Percentiles rank a stretch among this genome's conserved stretches.
phyloP scores from a whole-genome alignment of 352 stramenopile genomes.

The Phytophthora cryptogea region DNA sequence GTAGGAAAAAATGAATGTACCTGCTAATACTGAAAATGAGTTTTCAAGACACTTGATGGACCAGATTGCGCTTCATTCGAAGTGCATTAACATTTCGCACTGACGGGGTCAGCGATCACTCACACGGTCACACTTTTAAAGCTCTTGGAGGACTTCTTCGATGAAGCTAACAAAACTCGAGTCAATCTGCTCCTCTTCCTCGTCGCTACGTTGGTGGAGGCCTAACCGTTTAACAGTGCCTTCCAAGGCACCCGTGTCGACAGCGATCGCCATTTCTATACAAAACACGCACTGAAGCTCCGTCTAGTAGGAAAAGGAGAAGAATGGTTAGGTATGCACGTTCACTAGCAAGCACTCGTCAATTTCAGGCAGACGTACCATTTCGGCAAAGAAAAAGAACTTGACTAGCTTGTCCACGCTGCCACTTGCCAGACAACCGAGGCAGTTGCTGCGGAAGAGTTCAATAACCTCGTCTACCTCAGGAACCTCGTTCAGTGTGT shows the following conservation, averaged over 20 bases:
- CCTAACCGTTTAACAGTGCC: constrained; percentile 76
- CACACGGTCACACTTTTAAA: constrained; percentile 47
- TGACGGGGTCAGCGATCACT: constrained; percentile 17
- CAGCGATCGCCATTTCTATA: constrained; percentile 76
- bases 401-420: constrained; percentile 76
- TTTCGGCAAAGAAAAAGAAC: constrained; percentile 89
- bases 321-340: constrained; percentile 6
- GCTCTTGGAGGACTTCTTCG: constrained; percentile 70
- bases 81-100: constrained; percentile 2
- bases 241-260: constrained; percentile 51
- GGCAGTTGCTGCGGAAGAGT: constrained; percentile 63
- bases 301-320: constrained; percentile 36
- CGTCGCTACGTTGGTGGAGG: constrained; percentile 54
- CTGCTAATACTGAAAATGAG: neutral
- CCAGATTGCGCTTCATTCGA: neutral
- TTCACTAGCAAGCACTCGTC: neutral
- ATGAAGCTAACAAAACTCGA: constrained; percentile 87
- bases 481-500: constrained; percentile 52
- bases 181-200: constrained; percentile 83
- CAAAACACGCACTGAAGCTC: constrained; percentile 85
- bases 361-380: constrained; percentile 45
- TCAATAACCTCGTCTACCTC: constrained; percentile 82
- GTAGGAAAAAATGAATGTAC: constrained; percentile 3
- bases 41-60: neutral
- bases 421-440: constrained; percentile 83